Percentiles rank a stretch among this genome's conserved stretches.
Evolutionary conservation across 2,329 filamentous ascomycete species (phyloP).

Genomic region (Pseudocercospora fuligena): DNA sequence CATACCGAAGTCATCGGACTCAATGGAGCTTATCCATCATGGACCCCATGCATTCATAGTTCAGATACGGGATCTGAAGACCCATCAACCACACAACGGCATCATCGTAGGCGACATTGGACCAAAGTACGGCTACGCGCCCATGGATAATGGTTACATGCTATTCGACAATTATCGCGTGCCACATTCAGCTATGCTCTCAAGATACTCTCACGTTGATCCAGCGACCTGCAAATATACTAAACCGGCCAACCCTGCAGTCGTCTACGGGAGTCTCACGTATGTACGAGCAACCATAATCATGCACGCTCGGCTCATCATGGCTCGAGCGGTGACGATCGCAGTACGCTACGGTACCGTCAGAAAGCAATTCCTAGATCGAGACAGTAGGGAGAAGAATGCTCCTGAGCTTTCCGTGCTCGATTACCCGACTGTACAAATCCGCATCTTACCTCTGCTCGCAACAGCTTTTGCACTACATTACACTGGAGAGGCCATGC

Average conservation of each 20-base stretch:
- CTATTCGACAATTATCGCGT: slow-evolving; percentile 55
- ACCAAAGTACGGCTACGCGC: slow-evolving; percentile 60
- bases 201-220: slow-evolving; percentile 55
- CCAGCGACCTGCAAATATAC: slow-evolving; percentile 52
- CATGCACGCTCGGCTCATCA: slow-evolving; percentile 57
- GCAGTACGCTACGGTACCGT: slow-evolving; percentile 58
- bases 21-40: slow-evolving; percentile 47
- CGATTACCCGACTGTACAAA: slow-evolving; percentile 61
- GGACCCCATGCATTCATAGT: slow-evolving; percentile 60
- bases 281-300: slow-evolving; percentile 54
- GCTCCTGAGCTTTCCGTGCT: slow-evolving; percentile 54
- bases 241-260: slow-evolving; percentile 53
- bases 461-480: slow-evolving; percentile 58
- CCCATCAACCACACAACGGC: slow-evolving; percentile 52
- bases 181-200: slow-evolving; percentile 56
- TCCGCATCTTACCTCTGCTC: slow-evolving; percentile 58
- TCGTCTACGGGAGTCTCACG: slow-evolving; percentile 58
- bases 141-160: slow-evolving; percentile 60
- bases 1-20: slow-evolving; percentile 44
- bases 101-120: slow-evolving; percentile 61
- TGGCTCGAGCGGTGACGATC: slow-evolving; percentile 59
- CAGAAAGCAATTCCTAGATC: slow-evolving; percentile 56
- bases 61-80: slow-evolving; percentile 56
- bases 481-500: slow-evolving; percentile 56
- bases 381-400: slow-evolving; percentile 46